These are phyloP conservation scores for Metschnikowia amazonensis DNA, from an alignment of 805 yeast genomes.

Conservation along the genomic window DNA sequence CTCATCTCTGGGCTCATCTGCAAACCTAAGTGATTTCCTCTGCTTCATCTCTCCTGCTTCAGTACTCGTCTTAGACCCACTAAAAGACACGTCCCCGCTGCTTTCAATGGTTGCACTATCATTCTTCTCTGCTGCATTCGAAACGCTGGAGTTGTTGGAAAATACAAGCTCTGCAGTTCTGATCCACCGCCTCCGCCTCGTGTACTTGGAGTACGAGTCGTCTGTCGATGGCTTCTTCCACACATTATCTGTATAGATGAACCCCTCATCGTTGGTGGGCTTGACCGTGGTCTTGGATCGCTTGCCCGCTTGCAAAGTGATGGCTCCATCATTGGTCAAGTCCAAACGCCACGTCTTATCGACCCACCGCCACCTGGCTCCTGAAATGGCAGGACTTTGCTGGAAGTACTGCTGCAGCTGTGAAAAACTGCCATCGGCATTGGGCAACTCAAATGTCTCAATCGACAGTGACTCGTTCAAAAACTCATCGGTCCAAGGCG, in stretches of 20 bases:
- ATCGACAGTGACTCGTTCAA: slow-evolving; percentile 79
- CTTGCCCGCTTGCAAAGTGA: slow-evolving; percentile 63
- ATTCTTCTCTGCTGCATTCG: not conserved
- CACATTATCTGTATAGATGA: slow-evolving; percentile 82
- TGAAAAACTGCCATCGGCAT: slow-evolving; percentile 42
- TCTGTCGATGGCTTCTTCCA: slow-evolving; percentile 92
- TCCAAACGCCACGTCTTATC: slow-evolving; percentile 91
- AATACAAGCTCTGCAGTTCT: slow-evolving; percentile 83
- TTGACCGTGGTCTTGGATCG: slow-evolving; percentile 55
- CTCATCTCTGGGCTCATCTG: slow-evolving; percentile 20
- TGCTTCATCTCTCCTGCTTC: slow-evolving; percentile 17
- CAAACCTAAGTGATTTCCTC: slow-evolving; percentile 44
- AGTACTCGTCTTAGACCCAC: not conserved
- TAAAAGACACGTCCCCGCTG: not conserved
- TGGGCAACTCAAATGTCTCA: slow-evolving; percentile 77
- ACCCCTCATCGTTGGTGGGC: slow-evolving; percentile 81
- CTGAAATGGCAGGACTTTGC: slow-evolving; percentile 41
- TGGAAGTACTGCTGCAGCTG: slow-evolving; percentile 27
- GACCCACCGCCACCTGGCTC: slow-evolving; percentile 91
- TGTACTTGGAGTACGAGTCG: slow-evolving; percentile 83
- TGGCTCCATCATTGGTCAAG: slow-evolving; percentile 80
- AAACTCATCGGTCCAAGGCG: slow-evolving; percentile 97
- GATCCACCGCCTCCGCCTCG: slow-evolving; percentile 94
- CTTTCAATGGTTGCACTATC: not conserved
- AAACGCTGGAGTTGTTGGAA: slow-evolving; percentile 1